phyloP scores from a whole-genome alignment of 2,329 filamentous ascomycete species.

The Colletotrichum phormii region DNA sequence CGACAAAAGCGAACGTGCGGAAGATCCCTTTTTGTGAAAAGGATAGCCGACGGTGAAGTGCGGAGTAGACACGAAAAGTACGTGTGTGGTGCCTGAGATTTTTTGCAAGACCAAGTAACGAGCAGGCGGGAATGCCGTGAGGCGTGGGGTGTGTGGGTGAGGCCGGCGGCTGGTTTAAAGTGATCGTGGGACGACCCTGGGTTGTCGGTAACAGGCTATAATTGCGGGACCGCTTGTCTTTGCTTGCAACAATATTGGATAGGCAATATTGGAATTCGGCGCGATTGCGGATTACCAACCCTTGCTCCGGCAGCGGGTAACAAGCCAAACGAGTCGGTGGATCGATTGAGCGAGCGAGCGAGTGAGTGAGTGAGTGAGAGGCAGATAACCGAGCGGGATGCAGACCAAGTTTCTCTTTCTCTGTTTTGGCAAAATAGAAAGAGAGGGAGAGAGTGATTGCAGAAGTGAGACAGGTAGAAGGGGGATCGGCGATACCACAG shows the following conservation, averaged over 20 bases:
- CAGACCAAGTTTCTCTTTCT: neutral
- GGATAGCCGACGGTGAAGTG: constrained; percentile 5
- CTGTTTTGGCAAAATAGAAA: neutral
- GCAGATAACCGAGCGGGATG: neutral
- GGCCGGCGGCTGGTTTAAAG: constrained; percentile 25
- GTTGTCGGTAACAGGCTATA: constrained; percentile 31
- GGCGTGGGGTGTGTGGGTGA: constrained; percentile 25
- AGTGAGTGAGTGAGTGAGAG: constrained; percentile 8
- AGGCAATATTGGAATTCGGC: constrained; percentile 36
- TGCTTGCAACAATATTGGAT: constrained; percentile 36
- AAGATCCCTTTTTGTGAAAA: constrained; percentile 13
- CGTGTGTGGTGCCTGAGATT: constrained; percentile 7
- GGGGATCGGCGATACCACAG: constrained; percentile 18
- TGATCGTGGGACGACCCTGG: constrained; percentile 34
- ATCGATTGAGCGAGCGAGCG: constrained; percentile 15
- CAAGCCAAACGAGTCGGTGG: constrained; percentile 22
- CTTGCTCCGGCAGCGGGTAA: constrained; percentile 15
- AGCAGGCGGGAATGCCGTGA: constrained; percentile 27
- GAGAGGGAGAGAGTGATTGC: constrained; percentile 2
- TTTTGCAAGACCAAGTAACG: neutral
- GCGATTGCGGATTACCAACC: constrained; percentile 36
- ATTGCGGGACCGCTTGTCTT: constrained; percentile 33
- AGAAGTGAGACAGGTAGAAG: constrained; percentile 34
- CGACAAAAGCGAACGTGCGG: neutral
- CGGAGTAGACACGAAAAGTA: neutral